A percentile compares a stretch with the other conserved stretches of the same genome.
phyloP scores from a whole-genome alignment of 225 moss, liverwort and hornwort genomes.

The Asterella californica region DNA sequence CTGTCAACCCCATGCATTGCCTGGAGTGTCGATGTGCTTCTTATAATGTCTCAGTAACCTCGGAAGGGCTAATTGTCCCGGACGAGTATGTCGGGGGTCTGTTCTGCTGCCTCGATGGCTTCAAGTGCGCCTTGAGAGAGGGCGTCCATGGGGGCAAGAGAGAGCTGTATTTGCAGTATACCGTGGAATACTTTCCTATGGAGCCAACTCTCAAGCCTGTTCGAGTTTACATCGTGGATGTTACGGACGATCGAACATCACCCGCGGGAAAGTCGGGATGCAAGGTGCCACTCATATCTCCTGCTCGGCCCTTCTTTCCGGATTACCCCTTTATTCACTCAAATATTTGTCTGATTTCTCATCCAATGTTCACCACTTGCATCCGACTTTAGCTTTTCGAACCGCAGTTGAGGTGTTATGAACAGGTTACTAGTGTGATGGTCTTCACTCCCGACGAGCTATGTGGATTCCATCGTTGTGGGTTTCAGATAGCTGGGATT shows the following conservation, averaged over 20 bases:
- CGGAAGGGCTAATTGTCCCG: background rate
- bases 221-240: slow-evolving; percentile 19
- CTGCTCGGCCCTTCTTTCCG: background rate
- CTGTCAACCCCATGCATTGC: slow-evolving; percentile 15
- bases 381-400: no score
- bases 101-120: slow-evolving; percentile 21
- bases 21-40: slow-evolving; percentile 27
- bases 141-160: slow-evolving; percentile 16
- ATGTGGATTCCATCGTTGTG: background rate
- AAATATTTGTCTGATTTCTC: background rate
- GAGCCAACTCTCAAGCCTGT: slow-evolving; percentile 15
- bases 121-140: slow-evolving; percentile 18
- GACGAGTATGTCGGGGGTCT: slow-evolving; percentile 27
- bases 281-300: background rate
- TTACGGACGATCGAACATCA: slow-evolving; percentile 19
- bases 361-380: no score
- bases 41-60: slow-evolving; percentile 13
- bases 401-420: no score
- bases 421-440: no score
- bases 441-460: background rate
- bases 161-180: slow-evolving; percentile 24
- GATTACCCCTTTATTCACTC: background rate
- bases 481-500: no score
- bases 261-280: background rate
- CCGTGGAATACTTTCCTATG: slow-evolving; percentile 10